These are phyloP conservation scores for Dichomitus squalens DNA, from an alignment of 1,284 basidiomycete genomes.

Conservation along the genomic window DNA sequence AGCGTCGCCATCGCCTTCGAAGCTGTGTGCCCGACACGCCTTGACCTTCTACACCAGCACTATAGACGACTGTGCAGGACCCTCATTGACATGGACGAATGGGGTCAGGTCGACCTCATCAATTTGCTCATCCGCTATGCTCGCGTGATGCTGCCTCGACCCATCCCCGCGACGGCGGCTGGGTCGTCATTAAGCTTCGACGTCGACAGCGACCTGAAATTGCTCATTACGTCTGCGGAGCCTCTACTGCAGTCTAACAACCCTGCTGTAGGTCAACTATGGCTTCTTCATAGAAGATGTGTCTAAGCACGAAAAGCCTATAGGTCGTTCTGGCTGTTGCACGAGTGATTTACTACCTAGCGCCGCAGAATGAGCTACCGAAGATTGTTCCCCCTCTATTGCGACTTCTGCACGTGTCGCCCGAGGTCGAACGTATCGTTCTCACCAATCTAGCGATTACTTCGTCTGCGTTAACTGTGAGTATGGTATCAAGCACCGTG, in stretches of 20 bases:
- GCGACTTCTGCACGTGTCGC: conserved; percentile 62
- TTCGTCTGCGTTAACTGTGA: conserved; percentile 62
- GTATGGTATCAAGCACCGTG: conserved; percentile 28
- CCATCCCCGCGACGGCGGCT: conserved; percentile 40
- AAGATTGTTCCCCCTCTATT: conserved; percentile 71
- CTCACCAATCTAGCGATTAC: conserved; percentile 73
- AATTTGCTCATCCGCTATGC: conserved; percentile 85
- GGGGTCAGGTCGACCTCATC: conserved; percentile 88
- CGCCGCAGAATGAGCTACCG: conserved; percentile 54
- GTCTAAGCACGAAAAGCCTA: background rate
- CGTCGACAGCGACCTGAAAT: conserved; percentile 74
- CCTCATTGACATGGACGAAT: conserved; percentile 92
- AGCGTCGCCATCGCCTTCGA: conserved; percentile 86
- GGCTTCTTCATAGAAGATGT: background rate
- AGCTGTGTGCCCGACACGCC: conserved; percentile 78
- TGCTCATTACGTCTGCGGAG: conserved; percentile 74
- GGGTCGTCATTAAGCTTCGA: conserved; percentile 43
- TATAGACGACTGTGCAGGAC: conserved; percentile 86
- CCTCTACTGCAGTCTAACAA: conserved; percentile 85
- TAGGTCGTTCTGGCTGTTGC: conserved; percentile 79
- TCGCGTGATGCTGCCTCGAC: conserved; percentile 81
- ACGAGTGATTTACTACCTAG: conserved; percentile 75
- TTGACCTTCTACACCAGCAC: conserved; percentile 88
- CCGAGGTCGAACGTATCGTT: conserved; percentile 73
- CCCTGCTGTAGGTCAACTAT: conserved; percentile 65